Conservation (phyloP, 441 rosid species). For the Jatropha podagrica region DNA sequence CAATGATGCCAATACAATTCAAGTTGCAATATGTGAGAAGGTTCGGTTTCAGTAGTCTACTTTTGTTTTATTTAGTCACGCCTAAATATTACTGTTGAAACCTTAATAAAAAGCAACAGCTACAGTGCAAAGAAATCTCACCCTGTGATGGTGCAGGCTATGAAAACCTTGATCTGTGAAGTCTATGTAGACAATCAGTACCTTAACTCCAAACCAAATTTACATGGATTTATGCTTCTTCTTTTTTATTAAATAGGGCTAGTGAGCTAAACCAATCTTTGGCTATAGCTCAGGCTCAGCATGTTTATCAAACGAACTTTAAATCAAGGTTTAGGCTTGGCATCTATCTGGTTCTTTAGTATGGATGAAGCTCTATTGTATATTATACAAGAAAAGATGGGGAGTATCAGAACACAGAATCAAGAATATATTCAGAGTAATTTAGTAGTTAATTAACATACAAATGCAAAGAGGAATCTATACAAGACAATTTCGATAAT, state of each 20-base stretch:
- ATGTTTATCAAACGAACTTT: not conserved
- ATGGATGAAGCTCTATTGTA: not conserved
- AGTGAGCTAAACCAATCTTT: not conserved
- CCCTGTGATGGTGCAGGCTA: not conserved
- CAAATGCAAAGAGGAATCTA: not conserved
- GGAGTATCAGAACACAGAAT: not conserved
- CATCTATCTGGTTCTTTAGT: not conserved
- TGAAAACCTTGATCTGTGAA: not conserved
- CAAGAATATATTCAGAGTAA: not conserved
- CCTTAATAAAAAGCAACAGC: not conserved
- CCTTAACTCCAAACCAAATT: not conserved
- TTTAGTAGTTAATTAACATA: not conserved
- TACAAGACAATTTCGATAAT: not conserved
- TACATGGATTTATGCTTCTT: not conserved
- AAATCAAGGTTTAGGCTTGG: not conserved
- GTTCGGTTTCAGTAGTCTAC: constrained; percentile 22
- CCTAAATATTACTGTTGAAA: not conserved
- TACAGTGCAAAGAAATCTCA: not conserved
- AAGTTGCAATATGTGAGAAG: constrained; percentile 71
- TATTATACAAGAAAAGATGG: not conserved
- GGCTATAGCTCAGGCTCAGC: not conserved
- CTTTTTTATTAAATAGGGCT: no score
- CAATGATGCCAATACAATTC: constrained; percentile 62
- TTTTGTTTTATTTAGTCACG: not conserved
- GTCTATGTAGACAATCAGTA: not conserved